Evolutionary conservation across 2,329 filamentous ascomycete species (phyloP).

Genomic region (Hypoxylon sp.): DNA sequence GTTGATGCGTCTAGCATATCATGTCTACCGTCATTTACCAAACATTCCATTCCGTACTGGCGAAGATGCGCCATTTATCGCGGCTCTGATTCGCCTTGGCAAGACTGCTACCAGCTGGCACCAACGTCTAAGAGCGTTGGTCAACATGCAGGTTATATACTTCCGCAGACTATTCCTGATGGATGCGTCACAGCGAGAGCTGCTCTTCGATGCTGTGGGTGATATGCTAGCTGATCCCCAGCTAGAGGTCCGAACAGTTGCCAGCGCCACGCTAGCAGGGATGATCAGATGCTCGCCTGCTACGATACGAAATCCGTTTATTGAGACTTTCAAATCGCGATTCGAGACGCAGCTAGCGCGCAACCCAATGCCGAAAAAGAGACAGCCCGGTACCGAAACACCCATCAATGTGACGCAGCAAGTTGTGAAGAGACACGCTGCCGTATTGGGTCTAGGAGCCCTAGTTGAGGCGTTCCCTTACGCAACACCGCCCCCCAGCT

Average conservation of each 20-base stretch:
- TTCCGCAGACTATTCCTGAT: conserved; percentile 95
- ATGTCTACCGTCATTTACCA: conserved; percentile 94
- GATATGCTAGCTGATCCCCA: conserved; percentile 93
- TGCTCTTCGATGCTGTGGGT: conserved; percentile 90
- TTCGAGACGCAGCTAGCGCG: conserved; percentile 81
- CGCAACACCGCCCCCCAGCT: conserved; percentile 85
- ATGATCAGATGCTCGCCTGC: conserved; percentile 97
- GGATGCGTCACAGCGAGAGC: conserved; percentile 74
- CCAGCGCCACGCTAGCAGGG: conserved; percentile 90
- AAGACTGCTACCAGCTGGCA: conserved; percentile 89
- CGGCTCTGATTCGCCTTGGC: conserved; percentile 86
- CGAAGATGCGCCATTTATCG: conserved; percentile 85
- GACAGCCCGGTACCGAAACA: conserved; percentile 71
- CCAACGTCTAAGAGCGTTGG: conserved; percentile 89
- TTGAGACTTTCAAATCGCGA: conserved; percentile 76
- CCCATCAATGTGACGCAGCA: conserved; percentile 76
- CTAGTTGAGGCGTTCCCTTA: conserved; percentile 97
- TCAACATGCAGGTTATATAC: conserved; percentile 99
- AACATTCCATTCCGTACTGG: conserved; percentile 92
- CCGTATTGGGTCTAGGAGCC: conserved; percentile 88
- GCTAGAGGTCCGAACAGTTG: conserved; percentile 91
- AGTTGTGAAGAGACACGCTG: conserved; percentile 84
- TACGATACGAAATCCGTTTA: conserved; percentile 78
- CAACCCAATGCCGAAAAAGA: conserved; percentile 86
- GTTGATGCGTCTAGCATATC: conserved; percentile 91